These are phyloP conservation scores for Saturnispora diversa DNA, from an alignment of 805 yeast genomes.

Conservation along the genomic window DNA sequence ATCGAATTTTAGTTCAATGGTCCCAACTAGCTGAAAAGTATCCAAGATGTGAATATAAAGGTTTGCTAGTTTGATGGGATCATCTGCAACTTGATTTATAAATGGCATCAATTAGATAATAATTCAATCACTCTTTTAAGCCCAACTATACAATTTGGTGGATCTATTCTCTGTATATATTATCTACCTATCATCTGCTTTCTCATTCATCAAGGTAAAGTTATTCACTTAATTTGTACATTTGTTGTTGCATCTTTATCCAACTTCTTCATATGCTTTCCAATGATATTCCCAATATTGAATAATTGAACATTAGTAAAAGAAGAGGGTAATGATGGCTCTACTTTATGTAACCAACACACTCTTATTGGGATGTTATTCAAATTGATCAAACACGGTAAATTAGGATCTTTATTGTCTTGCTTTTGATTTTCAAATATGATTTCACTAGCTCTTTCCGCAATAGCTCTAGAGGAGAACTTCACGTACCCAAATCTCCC, in stretches of 20 bases:
- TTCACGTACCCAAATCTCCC: constrained; percentile 59
- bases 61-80: constrained; percentile 57
- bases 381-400: constrained; percentile 31
- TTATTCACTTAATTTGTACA: too few species aligned
- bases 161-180: too few species aligned
- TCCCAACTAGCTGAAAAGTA: constrained; percentile 43
- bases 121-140: too few species aligned
- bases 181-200: too few species aligned
- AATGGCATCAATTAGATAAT: too few species aligned
- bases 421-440: constrained; percentile 7
- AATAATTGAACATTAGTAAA: constrained; percentile 35
- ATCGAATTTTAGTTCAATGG: constrained; percentile 91
- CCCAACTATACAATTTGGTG: too few species aligned
- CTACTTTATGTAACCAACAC: constrained; percentile 35
- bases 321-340: constrained; percentile 27
- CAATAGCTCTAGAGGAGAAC: constrained; percentile 41
- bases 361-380: constrained; percentile 41
- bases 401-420: constrained; percentile 7
- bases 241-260: constrained; percentile 36
- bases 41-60: constrained; percentile 62
- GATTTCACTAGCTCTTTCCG: constrained; percentile 37
- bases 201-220: too few species aligned
- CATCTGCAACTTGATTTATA: too few species aligned
- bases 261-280: constrained; percentile 44
- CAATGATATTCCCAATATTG: constrained; percentile 43